phyloP scores from a whole-genome alignment of 2,329 filamentous ascomycete genomes.

The Hansfordia pulvinata region DNA sequence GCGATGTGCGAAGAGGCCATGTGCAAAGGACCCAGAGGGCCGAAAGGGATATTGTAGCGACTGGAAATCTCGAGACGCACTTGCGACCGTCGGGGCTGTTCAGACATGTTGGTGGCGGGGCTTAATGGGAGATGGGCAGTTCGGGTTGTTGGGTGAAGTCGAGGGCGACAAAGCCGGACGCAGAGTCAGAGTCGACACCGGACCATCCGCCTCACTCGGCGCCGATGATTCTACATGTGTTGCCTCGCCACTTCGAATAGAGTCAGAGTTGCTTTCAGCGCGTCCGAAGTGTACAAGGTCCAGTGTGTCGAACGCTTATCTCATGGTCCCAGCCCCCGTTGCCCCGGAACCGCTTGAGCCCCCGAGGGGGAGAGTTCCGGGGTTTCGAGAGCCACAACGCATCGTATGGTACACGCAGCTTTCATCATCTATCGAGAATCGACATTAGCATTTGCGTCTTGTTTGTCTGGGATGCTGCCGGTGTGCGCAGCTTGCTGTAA shows the following conservation, averaged over 20 bases:
- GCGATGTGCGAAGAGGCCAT: too few relatives aligned
- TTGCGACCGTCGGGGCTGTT: too few relatives aligned
- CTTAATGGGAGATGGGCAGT: too few relatives aligned
- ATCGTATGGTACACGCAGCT: slow-evolving; percentile 95
- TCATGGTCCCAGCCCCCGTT: slow-evolving; percentile 64
- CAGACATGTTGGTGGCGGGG: too few relatives aligned
- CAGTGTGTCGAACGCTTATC: slow-evolving; percentile 97
- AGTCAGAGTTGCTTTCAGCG: slow-evolving; percentile 96
- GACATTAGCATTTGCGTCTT: slow-evolving; percentile 19
- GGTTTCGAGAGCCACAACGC: slow-evolving; percentile 50
- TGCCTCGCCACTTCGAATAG: slow-evolving; percentile 21
- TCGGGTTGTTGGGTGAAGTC: too few relatives aligned
- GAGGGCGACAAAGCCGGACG: too few relatives aligned
- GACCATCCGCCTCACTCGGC: too few relatives aligned
- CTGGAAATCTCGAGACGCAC: too few relatives aligned
- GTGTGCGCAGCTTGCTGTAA: slow-evolving; percentile 6
- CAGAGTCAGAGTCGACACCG: too few relatives aligned
- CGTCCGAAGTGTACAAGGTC: slow-evolving; percentile 97
- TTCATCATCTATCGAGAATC: slow-evolving; percentile 77
- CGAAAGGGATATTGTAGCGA: too few relatives aligned
- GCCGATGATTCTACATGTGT: too few relatives aligned
- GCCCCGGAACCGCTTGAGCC: slow-evolving; percentile 80
- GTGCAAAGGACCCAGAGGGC: too few relatives aligned
- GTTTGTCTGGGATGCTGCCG: slow-evolving; percentile 2
- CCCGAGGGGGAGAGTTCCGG: slow-evolving; percentile 73